Conservation (phyloP, 2,329 filamentous ascomycete genomes). For the Paradendryphiella salina region DNA sequence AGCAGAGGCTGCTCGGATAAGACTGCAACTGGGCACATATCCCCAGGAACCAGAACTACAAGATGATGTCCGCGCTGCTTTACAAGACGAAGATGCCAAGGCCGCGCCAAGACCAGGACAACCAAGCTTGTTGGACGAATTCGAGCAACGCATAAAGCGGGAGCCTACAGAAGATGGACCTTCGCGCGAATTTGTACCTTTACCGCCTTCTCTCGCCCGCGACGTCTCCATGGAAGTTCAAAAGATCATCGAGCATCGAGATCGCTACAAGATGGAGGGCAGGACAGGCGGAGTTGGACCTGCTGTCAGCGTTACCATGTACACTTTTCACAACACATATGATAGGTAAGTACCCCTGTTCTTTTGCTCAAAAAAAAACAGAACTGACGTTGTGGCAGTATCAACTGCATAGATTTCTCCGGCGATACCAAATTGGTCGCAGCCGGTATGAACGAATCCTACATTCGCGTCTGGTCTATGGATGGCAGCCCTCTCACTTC, state of each 20-base stretch:
- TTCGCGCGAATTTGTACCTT: slow-evolving; percentile 75
- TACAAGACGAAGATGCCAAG: slow-evolving; percentile 81
- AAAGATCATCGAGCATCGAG: slow-evolving; percentile 88
- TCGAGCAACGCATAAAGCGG: slow-evolving; percentile 83
- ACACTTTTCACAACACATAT: slow-evolving; percentile 95
- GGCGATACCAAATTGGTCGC: slow-evolving; percentile 86
- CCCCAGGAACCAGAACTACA: slow-evolving; percentile 82
- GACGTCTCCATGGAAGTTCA: slow-evolving; percentile 95
- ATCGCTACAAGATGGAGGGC: slow-evolving; percentile 85
- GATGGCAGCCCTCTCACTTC: slow-evolving; percentile 80
- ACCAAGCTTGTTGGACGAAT: slow-evolving; percentile 78
- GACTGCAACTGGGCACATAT: slow-evolving; percentile 76
- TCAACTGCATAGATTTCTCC: slow-evolving; percentile 95
- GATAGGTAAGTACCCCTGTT: slow-evolving; percentile 67
- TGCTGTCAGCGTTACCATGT: slow-evolving; percentile 90
- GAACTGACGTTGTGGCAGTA: slow-evolving; percentile 53
- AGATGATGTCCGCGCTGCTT: slow-evolving; percentile 81
- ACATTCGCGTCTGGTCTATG: slow-evolving; percentile 91
- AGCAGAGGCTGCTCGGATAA: slow-evolving; percentile 54
- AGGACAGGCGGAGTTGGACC: slow-evolving; percentile 82
- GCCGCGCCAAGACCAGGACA: slow-evolving; percentile 72
- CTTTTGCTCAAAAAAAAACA: not conserved
- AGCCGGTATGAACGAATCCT: slow-evolving; percentile 88
- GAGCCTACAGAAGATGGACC: slow-evolving; percentile 87
- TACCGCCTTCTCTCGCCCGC: slow-evolving; percentile 82